Base-by-base conservation (phyloP, 345 rosid genomes). In the Eucalyptus decipiens region DNA sequence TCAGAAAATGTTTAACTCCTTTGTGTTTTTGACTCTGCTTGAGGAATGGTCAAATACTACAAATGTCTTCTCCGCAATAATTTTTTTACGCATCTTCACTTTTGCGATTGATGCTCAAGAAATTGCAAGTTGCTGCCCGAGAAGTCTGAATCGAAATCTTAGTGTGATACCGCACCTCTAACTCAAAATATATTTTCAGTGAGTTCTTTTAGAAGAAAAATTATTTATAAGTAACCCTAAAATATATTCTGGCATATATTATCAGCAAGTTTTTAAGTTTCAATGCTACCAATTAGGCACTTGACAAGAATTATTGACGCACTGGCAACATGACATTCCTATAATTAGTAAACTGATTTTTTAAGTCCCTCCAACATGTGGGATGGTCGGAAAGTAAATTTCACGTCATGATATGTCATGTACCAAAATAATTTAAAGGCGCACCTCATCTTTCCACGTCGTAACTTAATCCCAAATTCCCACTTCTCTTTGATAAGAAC, bases 141-240 rank as follows among this genome's bases (percentile, higher is more conserved):
- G 16, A 60, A 60, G n/a, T 60, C 32, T 6, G 17, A 60, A 60
- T 60, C 32, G 1, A 28, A 6, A 60, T 26, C n/a, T 60, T 26
- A 3, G 15, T 0, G n/a, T 11, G 15, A 12, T 28, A 11, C 32
- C 15, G 12, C 67, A 11, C 16, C n/a, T 28, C 5, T 60, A 60
- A 60, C 67, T 60, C 13, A 56, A 23, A 52, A 52, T 19, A 52
- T 52, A 52, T 52, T 52, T 19, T 52, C 58, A 52, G 24, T 19
- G 9, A 52, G 26, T 52, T 52, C 26, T 19, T 52, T 52, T 52
- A 52, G 26, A 52, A 51, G 9, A 51, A 51, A 51, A 17, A 51
- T 17, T 0, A 51, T 51, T 17, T 51, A 18, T 51, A 51, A 51
- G 54, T 51, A 18, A 51, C 9, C 54, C 9, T 51, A 51, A 51